Conservation (phyloP, 2,329 filamentous ascomycete genomes). For the Byssothecium circinans region DNA sequence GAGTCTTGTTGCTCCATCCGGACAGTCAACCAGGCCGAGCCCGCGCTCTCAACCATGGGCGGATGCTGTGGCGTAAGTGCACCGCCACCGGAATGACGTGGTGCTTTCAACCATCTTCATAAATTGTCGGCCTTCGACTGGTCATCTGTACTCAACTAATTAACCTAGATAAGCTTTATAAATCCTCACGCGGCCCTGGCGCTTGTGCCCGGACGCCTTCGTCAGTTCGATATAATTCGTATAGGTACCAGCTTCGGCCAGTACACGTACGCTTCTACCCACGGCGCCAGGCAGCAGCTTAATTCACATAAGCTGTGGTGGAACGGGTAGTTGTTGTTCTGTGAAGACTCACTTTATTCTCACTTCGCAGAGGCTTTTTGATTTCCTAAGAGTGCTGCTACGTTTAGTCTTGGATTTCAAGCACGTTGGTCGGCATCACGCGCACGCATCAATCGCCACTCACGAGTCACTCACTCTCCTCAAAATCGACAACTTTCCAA, state of each 20-base stretch:
- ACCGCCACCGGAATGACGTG: not conserved
- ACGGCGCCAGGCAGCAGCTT: constrained; percentile 36
- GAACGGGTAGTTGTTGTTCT: not conserved
- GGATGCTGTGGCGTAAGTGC: not conserved
- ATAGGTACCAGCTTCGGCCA: constrained; percentile 7
- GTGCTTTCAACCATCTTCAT: not conserved
- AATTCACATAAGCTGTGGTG: constrained; percentile 10
- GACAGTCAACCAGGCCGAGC: too few relatives aligned
- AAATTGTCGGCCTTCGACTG: too few relatives aligned
- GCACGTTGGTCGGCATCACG: not conserved
- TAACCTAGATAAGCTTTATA: too few relatives aligned
- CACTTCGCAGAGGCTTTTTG: too few relatives aligned
- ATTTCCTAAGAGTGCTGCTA: not conserved
- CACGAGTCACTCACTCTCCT: not conserved
- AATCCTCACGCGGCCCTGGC: constrained; percentile 31
- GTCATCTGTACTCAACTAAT: too few relatives aligned
- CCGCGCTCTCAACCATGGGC: too few relatives aligned
- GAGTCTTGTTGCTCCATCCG: too few relatives aligned
- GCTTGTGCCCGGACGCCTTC: constrained; percentile 22
- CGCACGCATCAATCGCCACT: not conserved
- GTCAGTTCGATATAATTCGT: constrained; percentile 6
- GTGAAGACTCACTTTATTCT: not conserved
- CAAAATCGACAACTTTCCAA: too few relatives aligned
- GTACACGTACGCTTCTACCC: constrained; percentile 22
- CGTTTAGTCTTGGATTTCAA: not conserved